A percentile compares a stretch with the other conserved stretches of the same genome.
These are phyloP conservation scores for Phytophthora hybrid DNA, from an alignment of 352 stramenopile genomes.

Conservation along the genomic window DNA sequence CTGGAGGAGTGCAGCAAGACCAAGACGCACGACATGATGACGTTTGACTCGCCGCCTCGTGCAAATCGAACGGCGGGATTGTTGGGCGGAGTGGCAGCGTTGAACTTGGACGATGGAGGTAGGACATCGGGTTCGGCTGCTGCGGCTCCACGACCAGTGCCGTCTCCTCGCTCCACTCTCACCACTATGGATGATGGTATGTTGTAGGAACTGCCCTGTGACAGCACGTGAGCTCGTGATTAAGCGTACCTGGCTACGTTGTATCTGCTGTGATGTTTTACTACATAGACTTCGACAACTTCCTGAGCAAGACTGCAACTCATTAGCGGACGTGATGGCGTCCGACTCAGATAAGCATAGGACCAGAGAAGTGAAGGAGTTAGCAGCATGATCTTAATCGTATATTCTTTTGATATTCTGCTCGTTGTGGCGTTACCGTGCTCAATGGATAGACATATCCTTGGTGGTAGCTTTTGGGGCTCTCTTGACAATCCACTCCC, in stretches of 20 bases:
- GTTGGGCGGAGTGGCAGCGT: constrained; percentile 29
- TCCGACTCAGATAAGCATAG: neutral
- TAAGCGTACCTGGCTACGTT: constrained; percentile 19
- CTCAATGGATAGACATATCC: constrained; percentile 71
- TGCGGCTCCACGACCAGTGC: constrained; percentile 10
- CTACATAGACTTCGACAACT: constrained; percentile 64
- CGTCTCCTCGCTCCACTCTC: constrained; percentile 38
- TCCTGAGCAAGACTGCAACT: constrained; percentile 44
- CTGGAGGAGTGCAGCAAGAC: constrained; percentile 64
- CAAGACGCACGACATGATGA: constrained; percentile 53
- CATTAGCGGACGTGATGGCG: constrained; percentile 8
- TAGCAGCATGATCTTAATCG: neutral
- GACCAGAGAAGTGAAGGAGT: constrained; percentile 1
- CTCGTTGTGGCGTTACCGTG: neutral
- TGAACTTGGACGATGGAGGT: constrained; percentile 47
- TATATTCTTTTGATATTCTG: constrained; percentile 9
- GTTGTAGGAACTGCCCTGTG: constrained; percentile 27
- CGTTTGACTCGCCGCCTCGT: constrained; percentile 65
- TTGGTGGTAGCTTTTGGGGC: constrained; percentile 79
- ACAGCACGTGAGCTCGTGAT: constrained; percentile 8
- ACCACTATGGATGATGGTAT: constrained; percentile 61
- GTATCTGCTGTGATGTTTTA: constrained; percentile 7
- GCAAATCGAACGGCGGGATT: constrained; percentile 34
- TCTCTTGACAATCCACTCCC: constrained; percentile 64
- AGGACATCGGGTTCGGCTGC: constrained; percentile 12